phyloP scores from a whole-genome alignment of 768 basidiomycete genomes.

The Boletus rubescentipes region DNA sequence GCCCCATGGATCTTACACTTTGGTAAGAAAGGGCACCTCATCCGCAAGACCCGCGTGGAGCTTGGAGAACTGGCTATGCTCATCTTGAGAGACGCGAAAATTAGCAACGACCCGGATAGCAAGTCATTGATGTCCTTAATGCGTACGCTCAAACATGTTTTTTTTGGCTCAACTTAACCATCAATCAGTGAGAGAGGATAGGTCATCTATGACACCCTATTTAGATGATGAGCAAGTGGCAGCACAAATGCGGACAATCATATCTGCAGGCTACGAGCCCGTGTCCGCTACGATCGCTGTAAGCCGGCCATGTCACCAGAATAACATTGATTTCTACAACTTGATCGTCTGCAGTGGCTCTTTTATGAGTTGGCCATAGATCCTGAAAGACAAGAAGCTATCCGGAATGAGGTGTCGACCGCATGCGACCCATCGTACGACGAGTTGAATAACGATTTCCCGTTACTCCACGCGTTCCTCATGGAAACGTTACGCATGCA shows the following conservation, averaged over 20 bases:
- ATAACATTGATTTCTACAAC: conserved; percentile 2
- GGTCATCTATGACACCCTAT: conserved; percentile 35
- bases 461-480: conserved; percentile 59
- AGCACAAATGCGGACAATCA: conserved; percentile 61
- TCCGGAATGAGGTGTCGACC: conserved; percentile 53
- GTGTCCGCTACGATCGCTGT: conserved; percentile 39
- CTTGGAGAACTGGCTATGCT: conserved; percentile 50
- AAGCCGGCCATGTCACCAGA: conserved; percentile 5
- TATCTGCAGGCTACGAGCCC: conserved; percentile 53
- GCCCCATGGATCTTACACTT: conserved; percentile 54
- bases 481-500: conserved; percentile 63
- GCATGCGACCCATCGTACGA: conserved; percentile 52
- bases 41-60: conserved; percentile 51
- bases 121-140: conserved; percentile 56
- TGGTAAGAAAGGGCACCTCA: conserved; percentile 59
- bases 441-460: conserved; percentile 45
- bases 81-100: conserved; percentile 57
- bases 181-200: conserved; percentile 43
- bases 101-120: conserved; percentile 41
- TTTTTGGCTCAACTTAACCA: conserved; percentile 5
- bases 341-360: conserved; percentile 48
- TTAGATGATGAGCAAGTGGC: conserved; percentile 52
- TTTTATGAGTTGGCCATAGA: conserved; percentile 60
- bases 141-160: conserved; percentile 34
- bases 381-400: conserved; percentile 48